Base-by-base conservation (phyloP, 1,284 basidiomycete genomes). In the Neonothopanus nambi region DNA sequence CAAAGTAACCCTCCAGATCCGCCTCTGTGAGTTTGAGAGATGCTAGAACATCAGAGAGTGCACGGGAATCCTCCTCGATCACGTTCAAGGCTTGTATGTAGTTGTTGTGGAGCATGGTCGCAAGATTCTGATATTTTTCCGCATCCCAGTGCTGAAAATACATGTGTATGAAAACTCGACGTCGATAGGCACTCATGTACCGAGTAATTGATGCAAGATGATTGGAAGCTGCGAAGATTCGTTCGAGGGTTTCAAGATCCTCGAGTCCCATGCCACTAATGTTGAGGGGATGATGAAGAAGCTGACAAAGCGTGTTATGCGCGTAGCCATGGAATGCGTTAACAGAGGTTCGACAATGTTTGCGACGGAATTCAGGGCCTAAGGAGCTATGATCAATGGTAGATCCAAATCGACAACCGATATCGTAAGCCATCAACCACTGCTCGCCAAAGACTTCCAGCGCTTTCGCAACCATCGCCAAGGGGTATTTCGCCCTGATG, bases 231-330 rank as follows among this genome's bases (percentile, higher is more conserved):
- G 63, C 63, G 57, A 72, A 74, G 5, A 67, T 51, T 0, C 67
- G 61, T 52, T 73, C 67, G 17, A 65, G 61, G 0, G 58, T 65
- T 45, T 70, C 66, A 8, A 72, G 61, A 50, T 73, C 70, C 42
- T 72, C 70, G 15, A 71, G 60, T 1, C 71, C 71, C 12, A 62
- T 59, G 0, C 68, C 66, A 1, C 56, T 23, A 9, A 66, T 59
- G 47, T 62, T 59, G 12, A 63, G 55, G 0, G 69, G 68, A 50
- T 71, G 70, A 48, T 64, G 61, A 2, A 53, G 15, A 1, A 65
- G 48, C 43, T 72, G 71, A 51, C 72, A 74, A 0, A 35, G 7
- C n/a, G 61, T 63, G 35, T 69, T 68, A 56, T 74, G 71, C 2
- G 65, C 52, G 44, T 70, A 67, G 11, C 40, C 18, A 12, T 42